Conservation (phyloP, 1,139 yeast species). For the Yamadazyma triangularis region DNA sequence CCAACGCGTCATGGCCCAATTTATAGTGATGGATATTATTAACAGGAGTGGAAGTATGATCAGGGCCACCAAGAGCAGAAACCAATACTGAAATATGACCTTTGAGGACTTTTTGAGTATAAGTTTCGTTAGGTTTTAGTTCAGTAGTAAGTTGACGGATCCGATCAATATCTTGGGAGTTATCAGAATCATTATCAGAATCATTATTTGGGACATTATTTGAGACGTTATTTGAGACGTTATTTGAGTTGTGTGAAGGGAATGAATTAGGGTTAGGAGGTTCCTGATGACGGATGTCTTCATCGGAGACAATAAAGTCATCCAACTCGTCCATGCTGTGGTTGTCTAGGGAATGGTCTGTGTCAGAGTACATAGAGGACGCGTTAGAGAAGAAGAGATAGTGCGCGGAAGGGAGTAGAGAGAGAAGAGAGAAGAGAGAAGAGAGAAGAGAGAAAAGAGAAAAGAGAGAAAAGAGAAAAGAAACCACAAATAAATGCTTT, state of each 20-base stretch:
- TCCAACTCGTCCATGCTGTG: conserved; percentile 7
- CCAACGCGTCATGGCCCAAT: conserved; percentile 87
- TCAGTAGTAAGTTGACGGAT: conserved; percentile 23
- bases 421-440: too few species aligned
- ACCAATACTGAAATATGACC: conserved; percentile 71
- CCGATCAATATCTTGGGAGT: conserved; percentile 18
- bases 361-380: too few species aligned
- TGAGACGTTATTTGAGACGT: conserved; percentile 15
- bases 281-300: too few species aligned
- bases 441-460: too few species aligned
- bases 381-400: too few species aligned
- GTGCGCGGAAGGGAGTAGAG: too few species aligned
- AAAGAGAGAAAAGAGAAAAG: too few species aligned
- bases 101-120: conserved; percentile 44
- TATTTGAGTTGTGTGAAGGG: too few species aligned
- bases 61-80: conserved; percentile 80
- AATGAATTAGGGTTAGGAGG: too few species aligned
- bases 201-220: conserved; percentile 19
- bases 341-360: too few species aligned
- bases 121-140: conserved; percentile 34
- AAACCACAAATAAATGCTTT: too few species aligned
- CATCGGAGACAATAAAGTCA: conserved; percentile 10
- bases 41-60: conserved; percentile 50
- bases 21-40: conserved; percentile 42
- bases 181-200: conserved; percentile 14